These are phyloP conservation scores for Russula emetica DNA, from an alignment of 768 basidiomycete genomes.

Conservation along the genomic window DNA sequence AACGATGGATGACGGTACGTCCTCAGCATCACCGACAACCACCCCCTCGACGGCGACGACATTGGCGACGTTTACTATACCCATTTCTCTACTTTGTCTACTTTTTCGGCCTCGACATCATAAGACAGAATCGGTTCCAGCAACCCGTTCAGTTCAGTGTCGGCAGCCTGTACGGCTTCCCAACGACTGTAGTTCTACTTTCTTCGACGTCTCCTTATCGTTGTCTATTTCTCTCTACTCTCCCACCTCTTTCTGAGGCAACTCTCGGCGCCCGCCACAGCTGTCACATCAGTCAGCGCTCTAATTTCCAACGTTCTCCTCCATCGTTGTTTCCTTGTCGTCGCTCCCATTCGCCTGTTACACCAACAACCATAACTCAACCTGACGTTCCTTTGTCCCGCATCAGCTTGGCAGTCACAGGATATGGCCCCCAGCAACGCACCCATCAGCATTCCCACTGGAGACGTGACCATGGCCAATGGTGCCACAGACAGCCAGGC, in stretches of 20 bases:
- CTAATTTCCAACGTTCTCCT: slow-evolving; percentile 26
- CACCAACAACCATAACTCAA: slow-evolving; percentile 34
- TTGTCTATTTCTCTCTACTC: slow-evolving; percentile 24
- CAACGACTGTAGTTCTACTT: slow-evolving; percentile 24
- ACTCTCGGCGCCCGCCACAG: slow-evolving; percentile 26
- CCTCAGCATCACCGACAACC: slow-evolving; percentile 70
- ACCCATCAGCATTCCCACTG: slow-evolving; percentile 67
- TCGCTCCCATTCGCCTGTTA: slow-evolving; percentile 27
- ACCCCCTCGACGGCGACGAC: slow-evolving; percentile 45
- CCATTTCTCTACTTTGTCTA: slow-evolving; percentile 28
- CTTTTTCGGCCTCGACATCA: slow-evolving; percentile 26
- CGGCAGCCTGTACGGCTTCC: slow-evolving; percentile 29
- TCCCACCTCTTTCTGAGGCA: slow-evolving; percentile 29
- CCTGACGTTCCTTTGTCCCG: slow-evolving; percentile 43
- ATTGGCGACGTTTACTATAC: slow-evolving; percentile 39
- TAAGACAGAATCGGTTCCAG: slow-evolving; percentile 27
- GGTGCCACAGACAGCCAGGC: slow-evolving; percentile 48
- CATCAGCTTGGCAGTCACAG: slow-evolving; percentile 78
- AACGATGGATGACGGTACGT: slow-evolving; percentile 74
- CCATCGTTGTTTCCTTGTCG: slow-evolving; percentile 32
- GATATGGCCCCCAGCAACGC: slow-evolving; percentile 60
- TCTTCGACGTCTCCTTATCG: slow-evolving; percentile 14
- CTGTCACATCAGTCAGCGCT: slow-evolving; percentile 25
- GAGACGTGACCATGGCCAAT: slow-evolving; percentile 46
- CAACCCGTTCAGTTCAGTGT: slow-evolving; percentile 25